A percentile compares a stretch with the other conserved stretches of the same genome.
These are phyloP conservation scores for Pseudogymnoascus destructans DNA, from an alignment of 2,329 filamentous ascomycete genomes.

Conservation along the genomic window DNA sequence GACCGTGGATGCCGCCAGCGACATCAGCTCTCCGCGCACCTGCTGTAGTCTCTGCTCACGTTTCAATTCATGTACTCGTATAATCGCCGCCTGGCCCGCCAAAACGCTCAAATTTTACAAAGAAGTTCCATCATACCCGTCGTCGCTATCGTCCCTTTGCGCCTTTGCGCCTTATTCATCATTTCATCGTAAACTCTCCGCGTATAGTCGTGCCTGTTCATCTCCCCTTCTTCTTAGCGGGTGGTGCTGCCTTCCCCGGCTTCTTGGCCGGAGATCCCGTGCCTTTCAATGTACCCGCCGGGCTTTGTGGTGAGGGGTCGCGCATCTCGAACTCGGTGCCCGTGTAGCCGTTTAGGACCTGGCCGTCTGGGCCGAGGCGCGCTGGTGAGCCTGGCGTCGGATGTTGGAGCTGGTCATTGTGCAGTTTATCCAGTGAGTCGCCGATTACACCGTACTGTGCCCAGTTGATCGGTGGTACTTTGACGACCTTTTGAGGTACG, in stretches of 20 bases:
- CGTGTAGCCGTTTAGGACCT: neutral
- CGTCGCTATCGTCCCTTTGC: neutral
- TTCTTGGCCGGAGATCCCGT: neutral
- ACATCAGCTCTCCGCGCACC: neutral
- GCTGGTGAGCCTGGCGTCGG: slow-evolving; percentile 46
- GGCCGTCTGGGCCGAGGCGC: slow-evolving; percentile 16
- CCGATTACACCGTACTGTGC: slow-evolving; percentile 85
- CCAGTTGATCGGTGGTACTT: slow-evolving; percentile 89
- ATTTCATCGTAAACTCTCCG: neutral
- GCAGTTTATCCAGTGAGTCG: slow-evolving; percentile 69
- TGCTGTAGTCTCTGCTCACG: neutral
- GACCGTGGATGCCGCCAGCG: neutral
- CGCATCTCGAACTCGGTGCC: neutral
- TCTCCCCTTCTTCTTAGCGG: neutral
- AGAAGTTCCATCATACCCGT: neutral
- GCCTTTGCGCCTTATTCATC: neutral
- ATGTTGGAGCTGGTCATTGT: slow-evolving; percentile 60
- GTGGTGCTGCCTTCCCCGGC: neutral
- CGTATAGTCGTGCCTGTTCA: neutral
- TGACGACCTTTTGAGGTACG: slow-evolving; percentile 65
- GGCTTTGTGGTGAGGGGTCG: neutral
- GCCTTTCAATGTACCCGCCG: neutral
- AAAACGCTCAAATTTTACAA: slow-evolving; percentile 8
- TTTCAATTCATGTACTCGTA: slow-evolving; percentile 7
- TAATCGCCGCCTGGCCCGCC: neutral